Conservation (phyloP, 805 yeast species). For the Jamesozyma piceae region DNA sequence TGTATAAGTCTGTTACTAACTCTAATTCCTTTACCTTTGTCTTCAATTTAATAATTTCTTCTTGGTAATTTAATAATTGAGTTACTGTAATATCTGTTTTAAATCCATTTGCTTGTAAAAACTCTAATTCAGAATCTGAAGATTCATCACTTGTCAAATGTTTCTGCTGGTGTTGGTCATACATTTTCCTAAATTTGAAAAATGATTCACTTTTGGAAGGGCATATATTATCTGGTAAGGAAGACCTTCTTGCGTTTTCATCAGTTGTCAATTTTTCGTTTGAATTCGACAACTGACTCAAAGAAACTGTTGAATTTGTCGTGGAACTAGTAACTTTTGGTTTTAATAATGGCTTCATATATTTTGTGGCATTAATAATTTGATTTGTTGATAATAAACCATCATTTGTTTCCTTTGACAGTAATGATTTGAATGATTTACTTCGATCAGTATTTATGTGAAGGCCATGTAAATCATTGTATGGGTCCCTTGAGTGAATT, state of each 20-base stretch:
- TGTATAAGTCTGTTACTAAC: constrained; percentile 78
- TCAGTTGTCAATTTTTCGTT: background rate
- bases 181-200: background rate
- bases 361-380: constrained; percentile 3
- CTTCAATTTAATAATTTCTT: constrained; percentile 38
- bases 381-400: background rate
- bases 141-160: background rate
- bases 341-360: constrained; percentile 4
- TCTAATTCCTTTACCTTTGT: constrained; percentile 84
- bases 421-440: background rate
- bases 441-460: background rate
- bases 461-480: background rate
- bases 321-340: constrained; percentile 1
- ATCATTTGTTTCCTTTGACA: background rate
- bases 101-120: background rate
- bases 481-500: background rate
- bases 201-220: background rate
- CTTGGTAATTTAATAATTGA: constrained; percentile 16
- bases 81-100: constrained; percentile 1
- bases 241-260: background rate
- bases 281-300: background rate
- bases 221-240: background rate
- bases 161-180: background rate
- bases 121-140: background rate
- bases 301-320: background rate